Base-by-base conservation (phyloP, 768 basidiomycete genomes). In the Tulasnella sp. region DNA sequence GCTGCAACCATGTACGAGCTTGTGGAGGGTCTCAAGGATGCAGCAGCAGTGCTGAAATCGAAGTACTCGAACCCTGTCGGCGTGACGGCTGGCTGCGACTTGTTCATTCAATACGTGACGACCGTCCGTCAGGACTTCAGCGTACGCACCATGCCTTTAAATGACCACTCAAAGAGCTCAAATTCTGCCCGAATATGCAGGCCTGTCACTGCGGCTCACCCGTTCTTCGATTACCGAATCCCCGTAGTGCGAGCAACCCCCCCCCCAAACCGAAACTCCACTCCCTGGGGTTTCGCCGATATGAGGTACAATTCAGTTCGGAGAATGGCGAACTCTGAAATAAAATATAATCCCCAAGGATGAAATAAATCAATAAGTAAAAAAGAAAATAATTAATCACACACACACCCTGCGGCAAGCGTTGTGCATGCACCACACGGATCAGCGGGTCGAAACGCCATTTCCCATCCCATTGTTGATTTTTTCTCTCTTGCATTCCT, bases 1-100 rank as follows among this genome's bases (percentile, higher is more conserved):
- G 95, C 94, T 74, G 94, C 92, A 2, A 98, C 96, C 31, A 96
- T 96, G 92, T 94, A 93, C 82, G 97, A 99, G 85, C 91, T 99
- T 39, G 92, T 94, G 34, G 89, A 92, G 81, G 95, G 92, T 36
- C 89, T 98, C 80, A 91, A 94, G 79, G 89, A 92, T 68, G 94
- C 91, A 68, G 92, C 93, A 0, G 87, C 90, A 48, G 86, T 87
- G 7, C 86, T 97, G 76, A 91, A 89, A 81, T 84, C 86, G 36
- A 87, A 88, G n/a, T 89, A 91, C 0, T 87, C 91, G 38, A 96
- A 95, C 84, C 90, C 93, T 34, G 93, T 96, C 86, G 91, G 94
- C 81, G 87, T 95, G 80, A 92, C 92, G 80, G 94, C 94, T 24
- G 96, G 96, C 79, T 94, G 93, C 85, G 93, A 96, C 84, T 88